Base-by-base conservation (phyloP, 345 rosid genomes). In the Atalantia buxifolia region DNA sequence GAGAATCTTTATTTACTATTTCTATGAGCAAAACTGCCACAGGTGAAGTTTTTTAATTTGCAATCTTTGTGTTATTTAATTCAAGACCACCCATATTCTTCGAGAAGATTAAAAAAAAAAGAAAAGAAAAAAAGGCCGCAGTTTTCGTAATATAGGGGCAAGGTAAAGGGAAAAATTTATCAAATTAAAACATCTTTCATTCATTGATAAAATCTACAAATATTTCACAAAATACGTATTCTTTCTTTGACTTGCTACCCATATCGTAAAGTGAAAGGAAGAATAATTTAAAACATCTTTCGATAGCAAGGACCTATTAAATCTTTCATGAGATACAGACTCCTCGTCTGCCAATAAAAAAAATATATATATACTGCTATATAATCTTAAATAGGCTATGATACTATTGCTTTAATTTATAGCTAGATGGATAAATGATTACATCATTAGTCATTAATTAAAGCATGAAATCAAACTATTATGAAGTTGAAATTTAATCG, bases 191-290 rank as follows among this genome's bases (percentile, higher is more conserved):
- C 12, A 71, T 71, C 27, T 71, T 31, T 45, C 4, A 12, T 45
- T 70, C 74, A 28, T 53, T 18, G 57, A 53, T 53, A 53, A 53
- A 53, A 53, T 53, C 22, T 53, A 53, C 57, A 18, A 53, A 38
- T 38, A n/a, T 42, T 67, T 59, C 62, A 59, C 70, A 35, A 66
- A 35, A 35, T 36, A 8, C 70, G n/a, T 45, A 45, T 24, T 66
- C 48, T 63, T 30, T 30, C 22, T 9, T 40, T 66, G 16, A 35
- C 27, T 45, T 12, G 50, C 50, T 24, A 24, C 6, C 53, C 27
- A 75, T 75, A 28, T 63, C 69, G 61, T 25, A 31, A 75, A 42
- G 27, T 4, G 69, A 38, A 56, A 62, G 69, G 59, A 75, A 21
- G 13, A 45, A 75, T 64, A 75, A 12, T 64, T 75, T 28, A 74